Evolutionary conservation across 2,329 filamentous ascomycete genomes (phyloP), one percentile per base, ranked within the genome.

Genomic region (Zarea fungicola): DNA sequence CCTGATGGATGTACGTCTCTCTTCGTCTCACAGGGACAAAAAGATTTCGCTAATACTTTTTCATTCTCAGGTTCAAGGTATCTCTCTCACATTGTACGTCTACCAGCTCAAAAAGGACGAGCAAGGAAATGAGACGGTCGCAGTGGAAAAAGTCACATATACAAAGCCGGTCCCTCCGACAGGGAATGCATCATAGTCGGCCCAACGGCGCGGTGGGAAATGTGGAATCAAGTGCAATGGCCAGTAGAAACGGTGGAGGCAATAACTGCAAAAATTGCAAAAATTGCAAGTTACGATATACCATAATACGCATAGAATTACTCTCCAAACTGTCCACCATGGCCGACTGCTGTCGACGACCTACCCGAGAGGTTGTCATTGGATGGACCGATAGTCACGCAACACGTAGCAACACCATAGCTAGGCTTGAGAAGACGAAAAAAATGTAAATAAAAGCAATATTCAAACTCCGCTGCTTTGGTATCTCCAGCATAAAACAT

Each of bases 11-110:
- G 91, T 96, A 68, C 74, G 89, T 85, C 39, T 48, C 43, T 36
- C 43, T 8, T n/a, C 16, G 49, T 18, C 13, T 8, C 4, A 19
- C 6, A 11, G 21, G 5, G 26, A 14, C n/a, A 10, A 11, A 36
- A 19, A 13, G 35, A 19, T 19, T 5, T 22, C 47, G 46, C 40
- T 18, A n/a, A n/a, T 32, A 9, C 39, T 59, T 42, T 60, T 64
- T 16, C 48, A 40, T 44, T 32, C 57, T 53, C 58, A 95, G 89
- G 89, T 95, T 29, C 92, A 97, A 80, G 92, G 92, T 26, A 95
- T 96, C 65, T 95, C 95, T 14, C 78, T 97, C 56, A 95, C 95
- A 52, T 77, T 97, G 42, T 97, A 97, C 66, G 92, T 97, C 46
- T 97, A 97, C 65, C 87, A 91, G 65, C 68, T 91, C 61, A 81